Evolutionary conservation across 148 eudicot species (phyloP).

Genomic region (Rhododendron molle): DNA sequence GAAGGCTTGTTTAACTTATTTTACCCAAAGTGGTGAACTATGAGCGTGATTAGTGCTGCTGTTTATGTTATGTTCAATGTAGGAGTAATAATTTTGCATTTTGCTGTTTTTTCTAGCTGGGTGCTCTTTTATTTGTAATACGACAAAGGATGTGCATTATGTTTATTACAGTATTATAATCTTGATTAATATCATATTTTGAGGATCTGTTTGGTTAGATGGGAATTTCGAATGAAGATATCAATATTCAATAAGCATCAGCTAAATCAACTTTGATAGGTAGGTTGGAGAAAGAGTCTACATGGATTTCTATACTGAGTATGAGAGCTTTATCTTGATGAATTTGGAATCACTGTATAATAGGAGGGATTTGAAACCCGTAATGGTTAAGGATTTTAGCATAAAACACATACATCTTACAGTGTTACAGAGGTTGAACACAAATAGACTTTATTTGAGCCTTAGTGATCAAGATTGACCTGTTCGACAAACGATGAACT

Average conservation of each 20-base stretch:
- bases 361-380: not conserved
- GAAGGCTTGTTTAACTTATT: slow-evolving; percentile 1
- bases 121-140: not conserved
- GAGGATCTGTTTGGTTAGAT: not conserved
- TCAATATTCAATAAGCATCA: not conserved
- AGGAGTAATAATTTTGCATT: not conserved
- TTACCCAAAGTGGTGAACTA: not conserved
- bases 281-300: not conserved
- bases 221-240: not conserved
- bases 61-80: not conserved
- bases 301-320: not conserved
- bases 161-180: not conserved
- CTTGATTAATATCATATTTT: not conserved
- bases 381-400: too few relatives aligned
- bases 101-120: not conserved
- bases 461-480: too few relatives aligned
- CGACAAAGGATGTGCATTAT: not conserved
- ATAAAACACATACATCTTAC: too few relatives aligned
- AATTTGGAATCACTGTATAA: not conserved
- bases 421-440: too few relatives aligned
- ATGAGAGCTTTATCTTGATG: not conserved
- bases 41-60: not conserved
- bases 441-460: too few relatives aligned
- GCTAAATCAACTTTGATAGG: not conserved
- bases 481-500: too few relatives aligned